These are phyloP conservation scores for Fagopyrum homotropicum DNA, from an alignment of 148 eudicot species.

Conservation along the genomic window DNA sequence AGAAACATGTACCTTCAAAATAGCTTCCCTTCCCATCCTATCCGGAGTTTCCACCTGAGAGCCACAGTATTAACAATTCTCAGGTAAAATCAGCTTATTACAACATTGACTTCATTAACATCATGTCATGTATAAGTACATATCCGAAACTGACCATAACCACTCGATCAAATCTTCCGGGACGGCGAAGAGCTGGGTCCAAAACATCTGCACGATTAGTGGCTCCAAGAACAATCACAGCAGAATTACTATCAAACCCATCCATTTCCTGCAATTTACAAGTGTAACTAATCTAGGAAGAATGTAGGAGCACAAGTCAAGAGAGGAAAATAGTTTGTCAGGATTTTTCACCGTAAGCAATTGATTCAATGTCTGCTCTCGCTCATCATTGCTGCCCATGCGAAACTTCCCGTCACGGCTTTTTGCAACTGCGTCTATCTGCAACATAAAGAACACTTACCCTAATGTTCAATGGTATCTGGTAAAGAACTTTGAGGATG, in stretches of 20 bases:
- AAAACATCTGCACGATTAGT: constrained; percentile 88
- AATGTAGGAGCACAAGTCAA: not conserved
- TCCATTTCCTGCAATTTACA: constrained; percentile 77
- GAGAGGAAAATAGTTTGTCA: not conserved
- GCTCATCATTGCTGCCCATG: constrained; percentile 87
- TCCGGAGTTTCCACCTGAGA: constrained; percentile 92
- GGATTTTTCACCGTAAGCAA: constrained; percentile 56
- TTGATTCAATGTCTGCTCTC: constrained; percentile 93
- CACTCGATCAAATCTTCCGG: constrained; percentile 90
- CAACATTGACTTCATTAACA: not conserved
- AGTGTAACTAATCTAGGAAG: not conserved
- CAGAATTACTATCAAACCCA: constrained; percentile 93
- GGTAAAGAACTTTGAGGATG: not conserved
- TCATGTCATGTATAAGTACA: not conserved
- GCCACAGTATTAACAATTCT: constrained; percentile 5
- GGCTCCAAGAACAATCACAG: constrained; percentile 94
- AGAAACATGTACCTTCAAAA: constrained; percentile 69
- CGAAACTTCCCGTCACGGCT: constrained; percentile 93
- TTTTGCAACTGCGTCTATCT: constrained; percentile 98
- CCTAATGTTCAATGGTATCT: not conserved
- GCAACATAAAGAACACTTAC: constrained; percentile 12
- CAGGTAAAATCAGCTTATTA: not conserved
- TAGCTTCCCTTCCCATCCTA: constrained; percentile 88
- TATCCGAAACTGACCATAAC: constrained; percentile 47
- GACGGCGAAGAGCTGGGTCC: constrained; percentile 92